phyloP scores from a whole-genome alignment of 2,329 filamentous ascomycete species.

The Aquanectria penicillioides region DNA sequence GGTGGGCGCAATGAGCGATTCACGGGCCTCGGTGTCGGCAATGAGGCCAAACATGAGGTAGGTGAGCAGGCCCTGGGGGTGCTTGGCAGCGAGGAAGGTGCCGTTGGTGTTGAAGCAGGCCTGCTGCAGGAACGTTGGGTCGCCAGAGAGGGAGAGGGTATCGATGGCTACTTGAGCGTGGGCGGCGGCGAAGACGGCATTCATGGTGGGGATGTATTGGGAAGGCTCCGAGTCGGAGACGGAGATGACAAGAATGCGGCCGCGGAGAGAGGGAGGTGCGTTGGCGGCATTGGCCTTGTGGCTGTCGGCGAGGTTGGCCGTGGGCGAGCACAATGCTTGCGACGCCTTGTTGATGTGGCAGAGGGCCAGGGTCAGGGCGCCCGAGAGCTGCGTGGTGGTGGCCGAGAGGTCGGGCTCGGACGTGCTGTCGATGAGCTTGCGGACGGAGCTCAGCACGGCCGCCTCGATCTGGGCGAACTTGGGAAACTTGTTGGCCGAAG shows the following conservation, averaged over 20 bases:
- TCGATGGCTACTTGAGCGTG: slow-evolving; percentile 90
- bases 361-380: slow-evolving; percentile 88
- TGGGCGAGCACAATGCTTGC: slow-evolving; percentile 69
- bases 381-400: slow-evolving; percentile 87
- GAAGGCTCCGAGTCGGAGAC: slow-evolving; percentile 86
- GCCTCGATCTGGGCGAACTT: slow-evolving; percentile 90
- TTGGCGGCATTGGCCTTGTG: slow-evolving; percentile 46
- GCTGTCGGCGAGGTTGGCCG: slow-evolving; percentile 52
- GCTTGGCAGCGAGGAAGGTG: slow-evolving; percentile 62
- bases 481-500: slow-evolving; percentile 87
- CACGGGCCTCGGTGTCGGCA: slow-evolving; percentile 65
- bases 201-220: slow-evolving; percentile 99
- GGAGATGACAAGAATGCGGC: slow-evolving; percentile 86
- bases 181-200: slow-evolving; percentile 94
- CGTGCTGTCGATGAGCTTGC: slow-evolving; percentile 76
- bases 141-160: slow-evolving; percentile 84
- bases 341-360: slow-evolving; percentile 89
- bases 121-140: slow-evolving; percentile 94
- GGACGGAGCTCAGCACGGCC: slow-evolving; percentile 79
- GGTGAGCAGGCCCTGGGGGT: slow-evolving; percentile 80
- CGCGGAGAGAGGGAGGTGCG: slow-evolving; percentile 47
- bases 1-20: slow-evolving; percentile 79
- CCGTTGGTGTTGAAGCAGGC: slow-evolving; percentile 73
- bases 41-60: slow-evolving; percentile 96
- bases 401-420: slow-evolving; percentile 72